Conservation (phyloP, 331 rosid genomes). For the Malus hybrid region DNA sequence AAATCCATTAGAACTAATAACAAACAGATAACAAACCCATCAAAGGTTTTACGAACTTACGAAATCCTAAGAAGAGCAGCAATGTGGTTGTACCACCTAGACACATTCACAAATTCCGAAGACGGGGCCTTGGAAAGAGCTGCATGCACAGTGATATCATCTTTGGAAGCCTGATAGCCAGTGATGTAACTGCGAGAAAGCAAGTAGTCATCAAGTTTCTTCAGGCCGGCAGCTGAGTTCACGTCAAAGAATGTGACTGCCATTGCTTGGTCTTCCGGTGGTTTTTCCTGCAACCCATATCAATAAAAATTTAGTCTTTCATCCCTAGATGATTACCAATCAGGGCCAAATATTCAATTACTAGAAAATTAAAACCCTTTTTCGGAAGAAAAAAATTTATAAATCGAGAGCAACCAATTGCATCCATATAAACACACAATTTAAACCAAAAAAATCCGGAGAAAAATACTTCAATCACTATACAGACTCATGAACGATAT, state of each 20-base stretch:
- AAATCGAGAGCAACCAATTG: too few relatives aligned
- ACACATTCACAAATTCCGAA: slow-evolving; percentile 51
- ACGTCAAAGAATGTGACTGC: slow-evolving; percentile 50
- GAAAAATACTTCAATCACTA: not conserved
- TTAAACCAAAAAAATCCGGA: too few relatives aligned
- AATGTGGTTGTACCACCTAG: slow-evolving; percentile 82
- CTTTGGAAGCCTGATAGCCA: slow-evolving; percentile 90
- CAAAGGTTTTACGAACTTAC: slow-evolving; percentile 34
- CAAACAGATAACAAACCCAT: not conserved
- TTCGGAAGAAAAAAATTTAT: too few relatives aligned
- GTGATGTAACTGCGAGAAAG: slow-evolving; percentile 80
- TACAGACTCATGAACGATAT: not conserved
- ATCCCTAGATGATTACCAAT: not conserved
- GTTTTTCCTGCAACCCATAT: not conserved
- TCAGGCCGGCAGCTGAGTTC: slow-evolving; percentile 58
- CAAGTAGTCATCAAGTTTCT: slow-evolving; percentile 75
- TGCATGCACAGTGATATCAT: slow-evolving; percentile 62
- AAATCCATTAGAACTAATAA: too few relatives aligned
- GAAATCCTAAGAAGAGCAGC: slow-evolving; percentile 75
- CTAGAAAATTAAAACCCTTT: not conserved
- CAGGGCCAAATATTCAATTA: not conserved
- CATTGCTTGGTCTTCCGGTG: slow-evolving; percentile 23
- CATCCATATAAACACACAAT: too few relatives aligned
- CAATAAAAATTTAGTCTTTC: not conserved
- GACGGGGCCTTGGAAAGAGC: slow-evolving; percentile 54